phyloP scores from a whole-genome alignment of 1,284 basidiomycete species.

The Sparassis latifolia region DNA sequence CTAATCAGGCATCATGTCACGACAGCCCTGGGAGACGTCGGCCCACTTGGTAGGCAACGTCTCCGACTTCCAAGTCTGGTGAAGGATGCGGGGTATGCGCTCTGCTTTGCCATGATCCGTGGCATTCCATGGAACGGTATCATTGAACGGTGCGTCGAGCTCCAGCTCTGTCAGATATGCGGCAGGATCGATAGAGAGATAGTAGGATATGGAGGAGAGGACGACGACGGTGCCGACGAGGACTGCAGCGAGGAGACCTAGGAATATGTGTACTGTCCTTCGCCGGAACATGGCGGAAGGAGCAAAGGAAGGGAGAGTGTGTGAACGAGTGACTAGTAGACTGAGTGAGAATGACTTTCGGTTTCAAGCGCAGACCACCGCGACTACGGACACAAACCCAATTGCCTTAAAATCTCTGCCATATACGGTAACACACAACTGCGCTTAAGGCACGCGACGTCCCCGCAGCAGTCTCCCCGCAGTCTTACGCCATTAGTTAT shows the following conservation, averaged over 20 bases:
- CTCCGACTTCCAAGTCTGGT: slow-evolving; percentile 98
- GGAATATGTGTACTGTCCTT: slow-evolving; percentile 60
- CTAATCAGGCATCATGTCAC: slow-evolving; percentile 94
- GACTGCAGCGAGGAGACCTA: slow-evolving; percentile 78
- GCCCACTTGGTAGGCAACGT: slow-evolving; percentile 83
- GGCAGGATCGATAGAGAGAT: slow-evolving; percentile 75
- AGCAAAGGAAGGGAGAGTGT: slow-evolving; percentile 14
- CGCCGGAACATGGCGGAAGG: slow-evolving; percentile 33
- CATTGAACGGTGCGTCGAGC: slow-evolving; percentile 51
- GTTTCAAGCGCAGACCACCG: slow-evolving; percentile 13
- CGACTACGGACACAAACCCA: not conserved
- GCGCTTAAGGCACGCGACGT: no score
- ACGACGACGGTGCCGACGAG: slow-evolving; percentile 89
- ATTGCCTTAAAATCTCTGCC: no score
- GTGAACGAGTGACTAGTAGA: slow-evolving; percentile 8
- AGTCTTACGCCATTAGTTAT: no score
- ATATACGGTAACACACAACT: no score
- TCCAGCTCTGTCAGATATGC: slow-evolving; percentile 81
- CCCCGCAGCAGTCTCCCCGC: no score
- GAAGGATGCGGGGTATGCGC: slow-evolving; percentile 87
- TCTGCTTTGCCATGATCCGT: slow-evolving; percentile 56
- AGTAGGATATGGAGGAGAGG: slow-evolving; percentile 85
- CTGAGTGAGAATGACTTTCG: slow-evolving; percentile 14
- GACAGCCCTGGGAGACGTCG: slow-evolving; percentile 71
- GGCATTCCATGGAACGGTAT: slow-evolving; percentile 50